These are phyloP conservation scores for Globisporangium yorkense DNA, from an alignment of 352 stramenopile genomes.

Conservation along the genomic window DNA sequence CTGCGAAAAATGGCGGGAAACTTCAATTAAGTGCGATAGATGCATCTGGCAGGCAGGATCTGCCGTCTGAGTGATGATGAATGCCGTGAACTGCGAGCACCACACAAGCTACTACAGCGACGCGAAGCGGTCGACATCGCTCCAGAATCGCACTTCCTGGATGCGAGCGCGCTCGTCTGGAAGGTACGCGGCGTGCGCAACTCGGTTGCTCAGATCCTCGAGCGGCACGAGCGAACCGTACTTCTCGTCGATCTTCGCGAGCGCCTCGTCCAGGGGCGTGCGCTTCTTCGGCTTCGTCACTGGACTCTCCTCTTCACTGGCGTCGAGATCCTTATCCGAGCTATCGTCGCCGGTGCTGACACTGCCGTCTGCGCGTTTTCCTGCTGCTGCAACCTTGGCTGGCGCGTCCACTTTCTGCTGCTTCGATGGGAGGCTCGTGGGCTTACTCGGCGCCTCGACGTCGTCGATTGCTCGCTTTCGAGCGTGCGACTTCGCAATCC, in stretches of 20 bases:
- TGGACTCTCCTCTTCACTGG: background rate
- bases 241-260: slow-evolving; percentile 11
- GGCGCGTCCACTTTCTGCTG: slow-evolving; percentile 9
- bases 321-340: slow-evolving; percentile 1
- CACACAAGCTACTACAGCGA: slow-evolving; percentile 3
- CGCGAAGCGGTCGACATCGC: slow-evolving; percentile 16
- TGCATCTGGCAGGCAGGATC: too few relatives aligned
- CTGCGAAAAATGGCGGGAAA: background rate
- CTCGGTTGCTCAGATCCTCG: background rate
- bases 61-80: too few relatives aligned
- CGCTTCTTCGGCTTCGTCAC: background rate
- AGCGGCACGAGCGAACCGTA: slow-evolving; percentile 4
- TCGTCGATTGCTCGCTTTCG: slow-evolving; percentile 12
- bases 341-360: background rate
- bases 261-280: slow-evolving; percentile 9
- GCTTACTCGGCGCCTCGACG: slow-evolving; percentile 13
- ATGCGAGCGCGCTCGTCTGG: slow-evolving; percentile 1
- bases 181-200: background rate
- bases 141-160: slow-evolving; percentile 15
- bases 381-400: background rate
- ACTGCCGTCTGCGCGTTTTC: background rate
- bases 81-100: background rate
- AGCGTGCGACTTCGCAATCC: slow-evolving; percentile 1
- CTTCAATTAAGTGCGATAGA: background rate
- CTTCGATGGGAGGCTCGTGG: slow-evolving; percentile 5